Evolutionary conservation across 225 moss, liverwort and hornwort genomes (phyloP), one percentile per base, ranked within the genome.

Genomic region (Marchantia polymorpha): DNA sequence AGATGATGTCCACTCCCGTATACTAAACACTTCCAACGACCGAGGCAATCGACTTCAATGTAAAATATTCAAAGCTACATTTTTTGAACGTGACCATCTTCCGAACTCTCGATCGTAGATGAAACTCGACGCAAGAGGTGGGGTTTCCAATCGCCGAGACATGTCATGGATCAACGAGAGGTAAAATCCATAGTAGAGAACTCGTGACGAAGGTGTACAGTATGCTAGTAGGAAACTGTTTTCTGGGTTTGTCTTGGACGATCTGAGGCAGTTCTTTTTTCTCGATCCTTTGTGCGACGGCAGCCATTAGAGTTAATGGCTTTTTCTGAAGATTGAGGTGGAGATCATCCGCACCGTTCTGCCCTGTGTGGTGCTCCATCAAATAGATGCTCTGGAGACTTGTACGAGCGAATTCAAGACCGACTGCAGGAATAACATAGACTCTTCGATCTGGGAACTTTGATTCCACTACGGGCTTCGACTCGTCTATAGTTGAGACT

Each of bases 1-100:
- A 67, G 66, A 85, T 88, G 87, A 88, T 88, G 87, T 63, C 79
- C 19, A 80, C 72, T 54, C 78, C 78, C 6, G 78, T 78, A 13
- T 78, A 78, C 9, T 78, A 30, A 23, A 31, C 10, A n/a, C n/a
- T n/a, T n/a, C n/a, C 25, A 54, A 29, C 15, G 19, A 20, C 20
- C 1, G 17, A 20, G 20, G 22, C 49, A 48, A 23, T 59, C 75
- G 58, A 55, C 6, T 16, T 19, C 55, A 75, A 29, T 75, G 73
- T 73, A 73, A 8, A 52, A 25, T 72, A 52, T 29, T 7, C n/a
- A 15, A 29, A 66, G 3, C n/a, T 64, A 4, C 66, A 52, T 25
- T 73, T 73, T 73, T 53, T 20, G 73, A 73, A 73, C 30, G 58
- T 7, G 17, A 14, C 27, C n/a, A n/a, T n/a, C 19, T 59, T 75